Conservation (phyloP, 2,329 filamentous ascomycete species). For the Cryphonectria radicalis region DNA sequence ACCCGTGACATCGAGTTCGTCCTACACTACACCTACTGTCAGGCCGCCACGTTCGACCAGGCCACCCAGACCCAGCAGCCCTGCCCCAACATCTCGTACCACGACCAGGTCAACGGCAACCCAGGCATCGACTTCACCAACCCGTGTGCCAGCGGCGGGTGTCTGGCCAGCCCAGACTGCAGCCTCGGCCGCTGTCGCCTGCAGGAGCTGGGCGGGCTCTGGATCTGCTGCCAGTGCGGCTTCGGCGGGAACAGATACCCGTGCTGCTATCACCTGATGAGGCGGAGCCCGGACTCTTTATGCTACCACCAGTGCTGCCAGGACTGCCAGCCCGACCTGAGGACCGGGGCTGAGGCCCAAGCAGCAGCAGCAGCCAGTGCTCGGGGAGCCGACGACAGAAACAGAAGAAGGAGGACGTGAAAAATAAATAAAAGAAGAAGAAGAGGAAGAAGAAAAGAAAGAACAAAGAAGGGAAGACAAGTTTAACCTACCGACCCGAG, state of each 20-base stretch:
- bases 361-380: not conserved
- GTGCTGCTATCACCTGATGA: constrained; percentile 52
- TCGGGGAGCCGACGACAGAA: not conserved
- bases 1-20: constrained; percentile 45
- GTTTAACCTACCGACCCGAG: not conserved
- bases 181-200: constrained; percentile 53
- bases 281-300: constrained; percentile 52
- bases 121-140: constrained; percentile 42
- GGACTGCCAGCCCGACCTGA: constrained; percentile 44
- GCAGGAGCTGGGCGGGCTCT: constrained; percentile 51
- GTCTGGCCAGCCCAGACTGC: constrained; percentile 51
- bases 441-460: too few relatives aligned
- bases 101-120: constrained; percentile 35
- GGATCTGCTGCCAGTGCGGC: constrained; percentile 55
- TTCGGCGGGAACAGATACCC: constrained; percentile 50
- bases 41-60: constrained; percentile 40
- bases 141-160: constrained; percentile 51
- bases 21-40: constrained; percentile 51
- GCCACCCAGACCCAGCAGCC: constrained; percentile 34
- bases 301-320: constrained; percentile 58
- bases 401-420: not conserved
- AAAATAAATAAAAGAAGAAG: too few relatives aligned
- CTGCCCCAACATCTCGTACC: constrained; percentile 39
- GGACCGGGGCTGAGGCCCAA: constrained; percentile 1
- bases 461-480: too few relatives aligned